These are phyloP conservation scores for Paraglomus brasilianum DNA, from an alignment of 192 early-diverging fungal genomes.

Conservation along the genomic window DNA sequence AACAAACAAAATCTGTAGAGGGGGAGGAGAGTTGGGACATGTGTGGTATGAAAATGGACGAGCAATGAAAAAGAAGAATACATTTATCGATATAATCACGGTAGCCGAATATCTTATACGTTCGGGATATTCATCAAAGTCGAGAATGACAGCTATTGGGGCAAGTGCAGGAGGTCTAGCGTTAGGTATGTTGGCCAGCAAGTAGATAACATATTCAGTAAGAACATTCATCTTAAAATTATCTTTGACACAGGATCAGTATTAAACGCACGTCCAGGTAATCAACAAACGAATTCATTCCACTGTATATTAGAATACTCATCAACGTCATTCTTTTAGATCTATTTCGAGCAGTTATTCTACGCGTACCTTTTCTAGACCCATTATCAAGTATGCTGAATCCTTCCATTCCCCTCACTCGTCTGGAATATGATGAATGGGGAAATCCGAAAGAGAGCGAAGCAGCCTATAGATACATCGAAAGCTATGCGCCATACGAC, in stretches of 20 bases:
- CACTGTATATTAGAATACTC: background rate
- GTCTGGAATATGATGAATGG: constrained; percentile 76
- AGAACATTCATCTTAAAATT: background rate
- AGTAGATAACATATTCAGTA: background rate
- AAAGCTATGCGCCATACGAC: constrained; percentile 69
- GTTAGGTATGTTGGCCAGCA: constrained; percentile 45
- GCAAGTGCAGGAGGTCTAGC: constrained; percentile 78
- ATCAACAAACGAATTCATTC: constrained; percentile 35
- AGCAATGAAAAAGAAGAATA: constrained; percentile 67
- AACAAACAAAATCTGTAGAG: constrained; percentile 45
- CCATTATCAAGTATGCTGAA: constrained; percentile 83
- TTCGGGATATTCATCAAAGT: constrained; percentile 51
- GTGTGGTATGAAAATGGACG: constrained; percentile 79
- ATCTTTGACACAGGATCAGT: constrained; percentile 10
- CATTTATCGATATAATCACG: constrained; percentile 68
- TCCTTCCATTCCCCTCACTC: constrained; percentile 67
- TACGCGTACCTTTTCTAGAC: constrained; percentile 84
- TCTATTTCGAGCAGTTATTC: constrained; percentile 70
- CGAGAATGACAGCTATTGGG: constrained; percentile 63
- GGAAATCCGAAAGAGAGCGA: constrained; percentile 60
- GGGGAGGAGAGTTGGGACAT: constrained; percentile 75
- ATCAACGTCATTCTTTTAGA: constrained; percentile 43
- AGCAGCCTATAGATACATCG: constrained; percentile 55
- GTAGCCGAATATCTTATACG: constrained; percentile 66
- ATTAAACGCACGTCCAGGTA: constrained; percentile 23